Evolutionary conservation across 441 rosid species (phyloP), one percentile per base, ranked within the genome.

Genomic region (Gossypium davidsonii): DNA sequence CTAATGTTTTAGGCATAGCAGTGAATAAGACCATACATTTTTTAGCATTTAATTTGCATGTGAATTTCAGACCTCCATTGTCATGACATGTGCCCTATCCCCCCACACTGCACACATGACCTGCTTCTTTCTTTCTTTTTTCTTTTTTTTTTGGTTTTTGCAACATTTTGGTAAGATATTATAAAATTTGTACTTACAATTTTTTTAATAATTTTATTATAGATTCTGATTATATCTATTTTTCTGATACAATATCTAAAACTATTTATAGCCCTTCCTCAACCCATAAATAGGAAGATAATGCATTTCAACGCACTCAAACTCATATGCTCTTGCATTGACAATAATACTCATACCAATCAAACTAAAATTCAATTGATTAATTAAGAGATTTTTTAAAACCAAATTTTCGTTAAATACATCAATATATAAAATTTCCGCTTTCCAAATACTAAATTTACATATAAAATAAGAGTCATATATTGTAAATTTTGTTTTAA

Each of bases 51-150:
- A 4, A 28, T 12, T 26, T 6, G 56, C 61, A 60, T 15, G 70
- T 48, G 48, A 2, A 11, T 15, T 1, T 64, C 11, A 57, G 34
- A 11, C 34, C 53, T 66, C 67, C 25, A 46, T 1, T 56, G 52
- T 44, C 15, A 15, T 23, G 10, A 53, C 15, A 14, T 79, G 81
- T 58, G 71, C 75, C 83, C 78, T 67, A 73, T 65, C 80, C 56
- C 56, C 81, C 79, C 79, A 8, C 4, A 61, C 75, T 15, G 37
- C 60, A 67, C 78, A 61, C 75, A 71, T 77, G 82, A 69, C 44
- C 57, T 10, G 21, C 26, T 25, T 25, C 67, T 62, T 26, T 61
- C 63, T 11, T 42, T 74, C 0, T 26, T 28, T 3, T 25, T 2
- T 1, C 0, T 26, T 26, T 28, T 72, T 48, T 66, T 44, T 44